Evolutionary conservation across 2,329 filamentous ascomycete species (phyloP), one percentile per base, ranked within the genome.

Genomic region (Alternaria consortialis): DNA sequence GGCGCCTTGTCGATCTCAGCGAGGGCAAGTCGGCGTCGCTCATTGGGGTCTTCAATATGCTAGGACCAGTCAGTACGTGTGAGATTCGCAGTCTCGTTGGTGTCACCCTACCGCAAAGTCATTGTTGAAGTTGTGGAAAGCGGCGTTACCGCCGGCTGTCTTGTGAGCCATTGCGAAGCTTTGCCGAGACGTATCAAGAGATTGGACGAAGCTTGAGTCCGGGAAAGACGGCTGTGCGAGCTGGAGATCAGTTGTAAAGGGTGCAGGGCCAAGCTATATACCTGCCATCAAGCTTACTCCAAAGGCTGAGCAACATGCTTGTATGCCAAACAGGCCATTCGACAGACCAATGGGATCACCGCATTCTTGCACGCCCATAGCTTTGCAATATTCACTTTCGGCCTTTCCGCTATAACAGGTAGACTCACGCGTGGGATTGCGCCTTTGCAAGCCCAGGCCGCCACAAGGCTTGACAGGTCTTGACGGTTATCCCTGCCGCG

Each of bases 1-100:
- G 89, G 89, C 9, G 91, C 91, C 81, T 90, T 90, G 82, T 94
- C 91, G 69, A 94, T 90, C 79, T 94, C 90, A 37, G 91, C 90
- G 53, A 95, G 89, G 42, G 92, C 92, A 32, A 92, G 87, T 65
- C 91, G 87, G 67, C 92, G 86, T 57, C 91, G 89, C 84, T 94
- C 91, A 68, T 93, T 92, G 62, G 90, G 87, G 76, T 94, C 90
- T 62, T 86, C 82, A 68, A 83, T 83, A 67, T 84, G 86, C 52
- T 58, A 40, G 25, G 11, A 5, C 3, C 15, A 11, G 40, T 58
- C 50, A 58, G 50, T 23, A 20, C 23, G 9, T 32, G 29, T 36
- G n/a, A 2, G n/a, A 15, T n/a, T 17, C 11, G 2, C 34, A 7
- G 2, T 12, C 5, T 9, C 34, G 9, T 32, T 5, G 8, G 13